These are phyloP conservation scores for Komagataella ulmi DNA, from an alignment of 805 yeast genomes.

Conservation along the genomic window DNA sequence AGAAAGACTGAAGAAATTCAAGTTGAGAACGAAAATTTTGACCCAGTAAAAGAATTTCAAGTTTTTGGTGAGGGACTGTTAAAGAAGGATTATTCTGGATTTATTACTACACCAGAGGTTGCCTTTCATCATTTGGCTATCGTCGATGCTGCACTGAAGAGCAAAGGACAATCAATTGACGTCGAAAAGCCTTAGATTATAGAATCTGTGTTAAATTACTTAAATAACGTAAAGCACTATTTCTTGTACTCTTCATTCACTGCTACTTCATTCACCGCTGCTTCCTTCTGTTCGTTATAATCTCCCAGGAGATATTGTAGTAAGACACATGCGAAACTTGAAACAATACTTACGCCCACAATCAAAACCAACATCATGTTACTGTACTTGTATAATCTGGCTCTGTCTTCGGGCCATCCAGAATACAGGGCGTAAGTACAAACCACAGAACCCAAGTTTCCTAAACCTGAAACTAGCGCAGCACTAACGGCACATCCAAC, in stretches of 20 bases:
- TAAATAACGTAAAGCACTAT: not conserved
- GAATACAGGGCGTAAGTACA: constrained; percentile 76
- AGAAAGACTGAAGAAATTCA: constrained; percentile 19
- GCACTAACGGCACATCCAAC: constrained; percentile 76
- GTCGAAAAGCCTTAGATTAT: constrained; percentile 14
- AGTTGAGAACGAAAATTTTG: constrained; percentile 29
- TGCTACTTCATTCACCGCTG: not conserved
- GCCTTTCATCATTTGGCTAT: constrained; percentile 91
- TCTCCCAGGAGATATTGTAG: constrained; percentile 22
- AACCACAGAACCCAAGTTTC: constrained; percentile 75
- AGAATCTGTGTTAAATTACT: not conserved
- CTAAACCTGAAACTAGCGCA: constrained; percentile 77
- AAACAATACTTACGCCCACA: constrained; percentile 58
- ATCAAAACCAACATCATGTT: constrained; percentile 78
- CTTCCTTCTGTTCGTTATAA: constrained; percentile 1
- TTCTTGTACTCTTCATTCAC: not conserved
- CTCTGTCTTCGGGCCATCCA: constrained; percentile 77
- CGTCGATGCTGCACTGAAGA: constrained; percentile 73
- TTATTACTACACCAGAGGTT: constrained; percentile 42
- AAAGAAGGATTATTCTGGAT: constrained; percentile 9
- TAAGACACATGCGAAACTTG: constrained; percentile 22
- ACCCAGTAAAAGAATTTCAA: constrained; percentile 29
- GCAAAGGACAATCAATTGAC: constrained; percentile 27
- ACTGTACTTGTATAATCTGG: constrained; percentile 47
- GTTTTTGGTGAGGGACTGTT: constrained; percentile 26